Percentiles rank a stretch among this genome's conserved stretches.
These are phyloP conservation scores for Ilyonectria destructans DNA, from an alignment of 2,329 filamentous ascomycete genomes.

Conservation along the genomic window DNA sequence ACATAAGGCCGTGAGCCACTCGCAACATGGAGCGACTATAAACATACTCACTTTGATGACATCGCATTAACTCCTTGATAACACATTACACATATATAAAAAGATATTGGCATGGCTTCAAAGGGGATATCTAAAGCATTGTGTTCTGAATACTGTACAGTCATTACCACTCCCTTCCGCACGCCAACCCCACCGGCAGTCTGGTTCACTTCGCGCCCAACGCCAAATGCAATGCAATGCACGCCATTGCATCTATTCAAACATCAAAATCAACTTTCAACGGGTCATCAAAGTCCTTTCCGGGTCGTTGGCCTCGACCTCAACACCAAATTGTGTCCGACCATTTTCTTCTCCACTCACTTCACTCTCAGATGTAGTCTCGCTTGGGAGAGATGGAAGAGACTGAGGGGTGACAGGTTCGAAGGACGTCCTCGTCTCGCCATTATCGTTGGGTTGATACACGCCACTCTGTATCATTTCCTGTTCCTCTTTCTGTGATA, in stretches of 20 bases:
- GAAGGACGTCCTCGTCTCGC: not conserved
- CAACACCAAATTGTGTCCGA: not conserved
- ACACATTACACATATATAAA: not conserved
- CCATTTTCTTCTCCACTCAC: not conserved
- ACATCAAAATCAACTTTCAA: constrained; percentile 17
- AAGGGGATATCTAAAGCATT: constrained; percentile 26
- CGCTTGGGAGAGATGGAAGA: not conserved
- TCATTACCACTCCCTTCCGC: constrained; percentile 18
- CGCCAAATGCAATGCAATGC: constrained; percentile 28
- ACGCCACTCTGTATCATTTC: not conserved
- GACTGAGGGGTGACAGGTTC: not conserved
- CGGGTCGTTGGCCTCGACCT: not conserved
- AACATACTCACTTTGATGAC: not conserved
- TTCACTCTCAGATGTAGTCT: not conserved
- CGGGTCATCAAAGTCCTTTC: not conserved
- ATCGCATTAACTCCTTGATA: not conserved
- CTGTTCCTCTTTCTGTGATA: not conserved
- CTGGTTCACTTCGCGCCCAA: constrained; percentile 25
- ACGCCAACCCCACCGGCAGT: constrained; percentile 5
- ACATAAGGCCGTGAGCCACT: not conserved
- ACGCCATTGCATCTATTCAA: constrained; percentile 18
- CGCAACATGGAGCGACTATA: not conserved
- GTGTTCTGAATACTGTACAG: constrained; percentile 16
- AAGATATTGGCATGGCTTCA: not conserved
- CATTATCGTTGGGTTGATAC: not conserved